Percentiles rank a stretch among this genome's conserved stretches.
Evolutionary conservation across 2,329 filamentous ascomycete species (phyloP).

Genomic region (Cucurbitaria berberidis): DNA sequence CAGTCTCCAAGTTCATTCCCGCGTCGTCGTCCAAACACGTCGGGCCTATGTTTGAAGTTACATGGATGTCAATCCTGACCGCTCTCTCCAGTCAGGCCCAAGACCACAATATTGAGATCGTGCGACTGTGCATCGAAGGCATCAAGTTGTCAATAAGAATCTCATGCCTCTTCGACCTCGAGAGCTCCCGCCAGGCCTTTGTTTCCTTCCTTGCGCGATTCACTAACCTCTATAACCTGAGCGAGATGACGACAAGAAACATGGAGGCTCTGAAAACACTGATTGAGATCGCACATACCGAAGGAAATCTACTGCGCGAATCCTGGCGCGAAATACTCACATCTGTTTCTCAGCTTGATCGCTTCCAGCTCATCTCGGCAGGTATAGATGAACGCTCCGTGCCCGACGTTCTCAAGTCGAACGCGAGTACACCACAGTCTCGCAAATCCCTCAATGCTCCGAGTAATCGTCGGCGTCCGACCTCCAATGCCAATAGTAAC

Average conservation of each 20-base stretch:
- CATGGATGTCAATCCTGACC: constrained; percentile 99
- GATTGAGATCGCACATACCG: constrained; percentile 88
- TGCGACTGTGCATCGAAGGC: constrained; percentile 91
- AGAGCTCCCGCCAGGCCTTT: constrained; percentile 93
- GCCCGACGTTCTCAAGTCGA: constrained; percentile 82
- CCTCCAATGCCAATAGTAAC: constrained; percentile 53
- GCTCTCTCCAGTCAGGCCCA: constrained; percentile 92
- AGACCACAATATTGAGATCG: constrained; percentile 90
- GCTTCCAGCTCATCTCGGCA: constrained; percentile 91
- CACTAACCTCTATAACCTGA: constrained; percentile 93
- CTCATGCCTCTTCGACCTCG: constrained; percentile 88
- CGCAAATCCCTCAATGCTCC: constrained; percentile 71
- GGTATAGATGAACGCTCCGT: constrained; percentile 92
- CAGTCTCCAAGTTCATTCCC: constrained; percentile 78
- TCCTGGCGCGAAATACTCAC: constrained; percentile 97
- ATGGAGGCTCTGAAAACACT: constrained; percentile 92
- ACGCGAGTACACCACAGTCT: constrained; percentile 65
- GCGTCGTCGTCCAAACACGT: constrained; percentile 94
- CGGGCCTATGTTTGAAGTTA: constrained; percentile 97
- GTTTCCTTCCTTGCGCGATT: constrained; percentile 91
- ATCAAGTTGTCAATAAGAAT: constrained; percentile 94
- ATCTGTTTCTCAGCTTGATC: constrained; percentile 93
- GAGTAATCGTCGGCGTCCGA: constrained; percentile 58
- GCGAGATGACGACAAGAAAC: constrained; percentile 95
- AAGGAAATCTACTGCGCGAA: constrained; percentile 85